Conservation (phyloP, 2,329 filamentous ascomycete species). For the Nemania diffusa region DNA sequence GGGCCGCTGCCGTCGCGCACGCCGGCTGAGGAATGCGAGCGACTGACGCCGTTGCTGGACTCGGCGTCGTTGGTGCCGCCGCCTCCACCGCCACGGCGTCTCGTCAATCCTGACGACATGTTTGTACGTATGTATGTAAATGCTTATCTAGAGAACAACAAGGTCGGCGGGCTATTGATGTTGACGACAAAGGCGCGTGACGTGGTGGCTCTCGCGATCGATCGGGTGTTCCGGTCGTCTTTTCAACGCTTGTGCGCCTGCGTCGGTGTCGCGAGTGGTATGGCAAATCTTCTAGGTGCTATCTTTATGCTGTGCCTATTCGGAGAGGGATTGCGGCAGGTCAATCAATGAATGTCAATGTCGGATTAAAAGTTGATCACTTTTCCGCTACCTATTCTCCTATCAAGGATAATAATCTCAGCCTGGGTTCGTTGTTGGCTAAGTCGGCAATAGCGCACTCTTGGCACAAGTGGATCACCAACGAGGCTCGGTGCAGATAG, state of each 20-base stretch:
- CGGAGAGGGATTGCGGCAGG: slow-evolving; percentile 5
- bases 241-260: slow-evolving; percentile 19
- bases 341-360: slow-evolving; percentile 20
- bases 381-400: slow-evolving; percentile 34
- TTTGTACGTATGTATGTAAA: slow-evolving; percentile 3
- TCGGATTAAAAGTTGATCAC: slow-evolving; percentile 32
- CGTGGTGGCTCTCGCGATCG: slow-evolving; percentile 14
- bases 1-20: slow-evolving; percentile 65
- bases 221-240: slow-evolving; percentile 17
- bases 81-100: slow-evolving; percentile 62
- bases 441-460: slow-evolving; percentile 32
- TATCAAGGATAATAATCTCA: slow-evolving; percentile 34
- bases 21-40: slow-evolving; percentile 66
- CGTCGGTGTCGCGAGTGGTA: slow-evolving; percentile 10
- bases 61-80: slow-evolving; percentile 66
- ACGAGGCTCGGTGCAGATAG: slow-evolving; percentile 16
- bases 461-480: slow-evolving; percentile 34
- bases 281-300: background rate
- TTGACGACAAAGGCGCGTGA: slow-evolving; percentile 23
- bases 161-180: slow-evolving; percentile 8
- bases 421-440: slow-evolving; percentile 23
- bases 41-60: slow-evolving; percentile 64
- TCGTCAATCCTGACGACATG: slow-evolving; percentile 57
- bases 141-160: background rate
- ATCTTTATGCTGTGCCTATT: background rate